A percentile compares a stretch with the other conserved stretches of the same genome.
Evolutionary conservation across 805 yeast genomes (phyloP).

Genomic region (Yamadazyma kitorensis): DNA sequence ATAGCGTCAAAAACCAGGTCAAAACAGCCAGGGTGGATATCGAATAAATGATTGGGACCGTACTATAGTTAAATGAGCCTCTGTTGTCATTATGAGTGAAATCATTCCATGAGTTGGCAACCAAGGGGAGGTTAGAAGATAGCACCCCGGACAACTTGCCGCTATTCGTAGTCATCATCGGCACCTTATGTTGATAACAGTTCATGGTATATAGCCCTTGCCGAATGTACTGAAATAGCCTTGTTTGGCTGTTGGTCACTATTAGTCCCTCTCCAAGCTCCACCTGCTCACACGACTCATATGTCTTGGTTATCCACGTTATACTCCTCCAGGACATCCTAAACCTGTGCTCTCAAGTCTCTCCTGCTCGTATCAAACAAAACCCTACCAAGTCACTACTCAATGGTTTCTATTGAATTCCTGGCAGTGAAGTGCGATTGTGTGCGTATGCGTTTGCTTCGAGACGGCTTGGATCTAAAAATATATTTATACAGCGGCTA

Average conservation of each 20-base stretch:
- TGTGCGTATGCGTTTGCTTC: no score
- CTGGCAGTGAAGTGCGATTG: no score
- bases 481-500: no score
- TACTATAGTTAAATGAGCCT: constrained; percentile 52
- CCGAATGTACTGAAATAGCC: constrained; percentile 21
- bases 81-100: constrained; percentile 30
- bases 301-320: constrained; percentile 19
- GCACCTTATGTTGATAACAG: constrained; percentile 30
- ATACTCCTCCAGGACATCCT: constrained; percentile 37
- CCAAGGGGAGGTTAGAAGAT: constrained; percentile 39
- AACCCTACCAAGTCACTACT: no score
- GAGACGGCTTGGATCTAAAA: no score
- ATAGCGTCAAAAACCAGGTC: constrained; percentile 58
- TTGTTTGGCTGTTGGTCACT: constrained; percentile 22
- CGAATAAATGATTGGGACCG: constrained; percentile 61
- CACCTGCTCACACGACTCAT: constrained; percentile 30
- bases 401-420: no score
- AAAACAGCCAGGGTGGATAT: constrained; percentile 64
- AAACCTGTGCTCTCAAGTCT: no score
- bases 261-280: constrained; percentile 32
- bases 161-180: constrained; percentile 38
- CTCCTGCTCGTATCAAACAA: no score
- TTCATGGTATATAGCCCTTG: constrained; percentile 26
- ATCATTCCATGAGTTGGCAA: constrained; percentile 47
- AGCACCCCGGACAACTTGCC: constrained; percentile 28